Evolutionary conservation across 2,329 filamentous ascomycete genomes (phyloP).

Genomic region (Neocatenulostroma microsporum): DNA sequence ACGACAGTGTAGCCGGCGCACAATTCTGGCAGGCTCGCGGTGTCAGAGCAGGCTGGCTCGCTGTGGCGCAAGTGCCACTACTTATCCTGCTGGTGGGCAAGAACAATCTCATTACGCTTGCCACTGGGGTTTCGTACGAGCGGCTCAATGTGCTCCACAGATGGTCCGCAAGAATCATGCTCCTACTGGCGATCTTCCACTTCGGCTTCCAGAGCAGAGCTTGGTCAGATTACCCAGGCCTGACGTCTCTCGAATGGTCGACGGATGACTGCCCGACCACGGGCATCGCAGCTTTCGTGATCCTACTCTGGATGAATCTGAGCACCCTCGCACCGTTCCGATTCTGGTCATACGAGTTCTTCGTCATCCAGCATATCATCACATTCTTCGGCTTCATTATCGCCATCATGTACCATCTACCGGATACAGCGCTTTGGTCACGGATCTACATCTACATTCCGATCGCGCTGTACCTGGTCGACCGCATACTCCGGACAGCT

Average conservation of each 20-base stretch:
- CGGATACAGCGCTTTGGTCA: conserved; percentile 22
- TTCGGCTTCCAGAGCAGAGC: conserved; percentile 21
- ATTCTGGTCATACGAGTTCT: conserved; percentile 23
- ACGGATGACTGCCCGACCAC: conserved; percentile 20
- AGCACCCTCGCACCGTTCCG: conserved; percentile 21
- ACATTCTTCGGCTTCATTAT: conserved; percentile 33
- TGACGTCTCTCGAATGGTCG: conserved; percentile 20
- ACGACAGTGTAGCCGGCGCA: conserved; percentile 18
- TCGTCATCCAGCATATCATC: conserved; percentile 31
- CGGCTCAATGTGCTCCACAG: conserved; percentile 30
- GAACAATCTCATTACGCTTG: conserved; percentile 28
- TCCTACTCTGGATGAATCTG: conserved; percentile 26
- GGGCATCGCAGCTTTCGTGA: conserved; percentile 22
- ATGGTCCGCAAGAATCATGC: conserved; percentile 29
- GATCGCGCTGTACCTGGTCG: conserved; percentile 19
- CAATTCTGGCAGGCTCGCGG: conserved; percentile 23
- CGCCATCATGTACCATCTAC: conserved; percentile 29
- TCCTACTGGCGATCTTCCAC: conserved; percentile 25
- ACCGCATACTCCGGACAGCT: conserved; percentile 22
- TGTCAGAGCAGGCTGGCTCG: conserved; percentile 30
- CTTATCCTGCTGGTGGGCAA: conserved; percentile 35
- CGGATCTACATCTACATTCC: conserved; percentile 25
- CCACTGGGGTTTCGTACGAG: conserved; percentile 28
- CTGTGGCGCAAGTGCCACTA: conserved; percentile 32
- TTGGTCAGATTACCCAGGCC: conserved; percentile 19